Evolutionary conservation across 768 basidiomycete species (phyloP).

Genomic region (Tephrocybe rancida): DNA sequence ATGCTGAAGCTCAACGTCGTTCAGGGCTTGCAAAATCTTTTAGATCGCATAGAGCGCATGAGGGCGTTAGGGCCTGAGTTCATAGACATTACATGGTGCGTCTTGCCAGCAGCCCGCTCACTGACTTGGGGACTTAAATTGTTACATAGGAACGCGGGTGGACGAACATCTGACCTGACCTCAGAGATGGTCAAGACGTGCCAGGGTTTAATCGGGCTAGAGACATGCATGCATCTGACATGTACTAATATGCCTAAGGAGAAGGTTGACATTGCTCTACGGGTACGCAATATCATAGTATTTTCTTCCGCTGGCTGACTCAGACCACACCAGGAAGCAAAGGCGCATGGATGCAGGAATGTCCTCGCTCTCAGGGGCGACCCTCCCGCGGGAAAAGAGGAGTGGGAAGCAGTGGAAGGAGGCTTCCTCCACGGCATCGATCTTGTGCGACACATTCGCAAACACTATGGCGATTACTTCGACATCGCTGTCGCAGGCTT

Average conservation of each 20-base stretch:
- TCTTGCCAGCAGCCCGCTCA: conserved; percentile 2
- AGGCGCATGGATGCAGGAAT: conserved; percentile 86
- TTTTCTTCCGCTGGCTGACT: conserved; percentile 6
- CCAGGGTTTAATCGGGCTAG: conserved; percentile 89
- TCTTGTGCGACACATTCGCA: conserved; percentile 86
- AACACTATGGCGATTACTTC: conserved; percentile 87
- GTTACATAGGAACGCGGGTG: conserved; percentile 86
- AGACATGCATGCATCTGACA: conserved; percentile 98
- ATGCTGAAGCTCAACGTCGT: conserved; percentile 1
- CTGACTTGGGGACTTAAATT: conserved; percentile 2
- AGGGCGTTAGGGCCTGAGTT: conserved; percentile 93
- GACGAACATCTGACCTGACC: conserved; percentile 92
- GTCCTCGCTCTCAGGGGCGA: conserved; percentile 93
- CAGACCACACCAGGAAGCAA: conserved; percentile 71
- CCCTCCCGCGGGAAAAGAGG: conserved; percentile 84
- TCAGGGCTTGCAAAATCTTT: conserved; percentile 91
- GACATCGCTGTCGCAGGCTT: conserved; percentile 95
- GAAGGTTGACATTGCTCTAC: conserved; percentile 90
- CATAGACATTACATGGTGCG: conserved; percentile 94
- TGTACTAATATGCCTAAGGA: conserved; percentile 98
- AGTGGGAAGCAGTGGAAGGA: conserved; percentile 91
- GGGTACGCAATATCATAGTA: conserved; percentile 51
- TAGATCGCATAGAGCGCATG: conserved; percentile 99
- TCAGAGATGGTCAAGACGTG: conserved; percentile 94
- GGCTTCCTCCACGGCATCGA: conserved; percentile 92